Evolutionary conservation across 306 rosid genomes (phyloP), one percentile per base, ranked within the genome.

Genomic region (Delonix regia): DNA sequence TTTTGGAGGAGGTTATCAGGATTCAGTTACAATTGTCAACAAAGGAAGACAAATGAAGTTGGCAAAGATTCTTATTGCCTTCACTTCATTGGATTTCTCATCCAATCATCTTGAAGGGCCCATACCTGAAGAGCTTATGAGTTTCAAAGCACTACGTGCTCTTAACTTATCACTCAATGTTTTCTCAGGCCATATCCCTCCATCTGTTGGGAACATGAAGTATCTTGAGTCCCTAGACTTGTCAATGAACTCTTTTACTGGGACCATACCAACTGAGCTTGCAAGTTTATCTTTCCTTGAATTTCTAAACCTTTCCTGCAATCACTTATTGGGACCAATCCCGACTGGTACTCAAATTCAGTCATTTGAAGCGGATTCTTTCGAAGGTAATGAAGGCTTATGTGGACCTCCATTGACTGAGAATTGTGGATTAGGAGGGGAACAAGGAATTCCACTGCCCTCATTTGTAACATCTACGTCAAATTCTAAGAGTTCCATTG

Each of bases 341-440:
- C 67, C 67, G 15, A 15, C 5, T 2, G 67, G 67, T 15, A 61
- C 67, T 14, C 67, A 61, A 61, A 30, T 61, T 61, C 67, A 61
- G 9, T 61, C 42, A 61, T 61, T 61, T 15, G 67, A 61, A 16
- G 67, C 19, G 30, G 16, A 61, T 61, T 61, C 67, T 7, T 61
- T 61, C 12, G 2, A 61, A 61, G 41, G 67, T 0, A 61, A 89
- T 8, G 21, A 56, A 12, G 81, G 75, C 47, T 12, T 86, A 49
- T 86, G 66, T 45, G 87, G 89, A 0, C 78, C 74, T 61, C 67
- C 67, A 61, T 28, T 61, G 67, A 61, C 12, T 18, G 21, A 61
- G 4, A 61, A 30, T 30, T 27, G 14, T 0, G 0, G 14, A 27
- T 55, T 55, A 5, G 42, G 14, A 14, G 75, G 55, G 28, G 57